Percentiles rank a stretch among this genome's conserved stretches.
phyloP scores from a whole-genome alignment of 352 stramenopile species.

The Globisporangium radiosum region DNA sequence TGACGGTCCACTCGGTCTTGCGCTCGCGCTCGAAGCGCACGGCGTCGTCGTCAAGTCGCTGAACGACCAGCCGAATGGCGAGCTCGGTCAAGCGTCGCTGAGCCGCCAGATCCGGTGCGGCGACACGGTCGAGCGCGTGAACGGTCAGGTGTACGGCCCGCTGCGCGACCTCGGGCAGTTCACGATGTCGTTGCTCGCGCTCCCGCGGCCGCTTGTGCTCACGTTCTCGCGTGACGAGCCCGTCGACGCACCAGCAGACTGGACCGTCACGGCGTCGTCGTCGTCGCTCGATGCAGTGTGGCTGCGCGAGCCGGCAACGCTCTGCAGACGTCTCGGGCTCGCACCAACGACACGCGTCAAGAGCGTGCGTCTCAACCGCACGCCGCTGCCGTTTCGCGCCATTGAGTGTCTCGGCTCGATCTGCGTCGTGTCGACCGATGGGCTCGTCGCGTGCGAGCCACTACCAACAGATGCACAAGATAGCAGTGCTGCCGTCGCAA shows the following conservation, averaged over 20 bases:
- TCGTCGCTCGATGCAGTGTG: not conserved
- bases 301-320: conserved; percentile 17
- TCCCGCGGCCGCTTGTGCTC: conserved; percentile 62
- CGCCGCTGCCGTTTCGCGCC: conserved; percentile 35
- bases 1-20: conserved; percentile 65
- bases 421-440: conserved; percentile 30
- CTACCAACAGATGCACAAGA: conserved; percentile 1
- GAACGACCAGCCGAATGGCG: conserved; percentile 60
- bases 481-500: not conserved
- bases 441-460: conserved; percentile 28
- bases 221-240: conserved; percentile 41
- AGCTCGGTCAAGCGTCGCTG: conserved; percentile 61
- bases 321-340: conserved; percentile 20
- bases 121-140: conserved; percentile 73
- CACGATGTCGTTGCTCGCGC: conserved; percentile 54
- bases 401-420: conserved; percentile 29
- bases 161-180: conserved; percentile 78
- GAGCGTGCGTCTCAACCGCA: conserved; percentile 23
- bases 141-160: conserved; percentile 51
- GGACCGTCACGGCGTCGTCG: not conserved
- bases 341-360: conserved; percentile 19
- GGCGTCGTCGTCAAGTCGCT: conserved; percentile 75
- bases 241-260: conserved; percentile 5
- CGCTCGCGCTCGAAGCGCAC: conserved; percentile 57
- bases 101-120: conserved; percentile 50